Evolutionary conservation across 1,139 yeast species (phyloP).

Genomic region (Protomyces inouyei): DNA sequence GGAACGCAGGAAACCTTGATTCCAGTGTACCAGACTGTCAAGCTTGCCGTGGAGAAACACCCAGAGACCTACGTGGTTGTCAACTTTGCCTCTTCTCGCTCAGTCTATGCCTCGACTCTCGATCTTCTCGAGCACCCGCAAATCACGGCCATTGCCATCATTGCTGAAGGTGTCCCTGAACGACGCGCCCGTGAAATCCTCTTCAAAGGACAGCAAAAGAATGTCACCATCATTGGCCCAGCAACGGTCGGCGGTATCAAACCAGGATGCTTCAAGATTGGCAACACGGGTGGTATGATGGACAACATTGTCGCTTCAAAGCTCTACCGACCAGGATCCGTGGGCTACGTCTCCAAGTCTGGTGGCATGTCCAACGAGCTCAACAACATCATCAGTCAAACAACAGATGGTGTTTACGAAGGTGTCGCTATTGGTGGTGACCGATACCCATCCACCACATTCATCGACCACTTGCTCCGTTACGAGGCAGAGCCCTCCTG

Average conservation of each 20-base stretch:
- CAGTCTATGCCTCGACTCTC: constrained; percentile 48
- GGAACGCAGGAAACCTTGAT: constrained; percentile 48
- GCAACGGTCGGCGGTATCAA: constrained; percentile 51
- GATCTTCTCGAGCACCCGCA: constrained; percentile 48
- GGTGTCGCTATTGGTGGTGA: constrained; percentile 50
- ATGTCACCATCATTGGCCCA: constrained; percentile 48
- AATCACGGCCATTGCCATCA: constrained; percentile 46
- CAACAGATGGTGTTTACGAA: constrained; percentile 48
- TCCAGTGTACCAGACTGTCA: constrained; percentile 45
- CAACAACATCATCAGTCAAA: constrained; percentile 47
- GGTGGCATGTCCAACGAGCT: constrained; percentile 51
- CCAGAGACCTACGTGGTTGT: constrained; percentile 50
- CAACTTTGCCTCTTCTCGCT: constrained; percentile 48
- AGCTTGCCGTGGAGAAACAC: constrained; percentile 45
- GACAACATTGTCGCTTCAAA: constrained; percentile 49
- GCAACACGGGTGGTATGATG: constrained; percentile 52
- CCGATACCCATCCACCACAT: constrained; percentile 49
- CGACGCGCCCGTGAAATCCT: constrained; percentile 49
- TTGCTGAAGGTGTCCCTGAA: constrained; percentile 50
- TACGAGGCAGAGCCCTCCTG: constrained; percentile 47
- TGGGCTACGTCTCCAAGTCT: constrained; percentile 48
- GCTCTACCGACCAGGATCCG: constrained; percentile 48
- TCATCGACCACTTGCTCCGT: constrained; percentile 47
- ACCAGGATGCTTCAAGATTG: constrained; percentile 50
- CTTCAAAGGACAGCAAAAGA: constrained; percentile 45